Conservation (phyloP, 2,329 filamentous ascomycete genomes). For the Akanthomyces dipterigenus region DNA sequence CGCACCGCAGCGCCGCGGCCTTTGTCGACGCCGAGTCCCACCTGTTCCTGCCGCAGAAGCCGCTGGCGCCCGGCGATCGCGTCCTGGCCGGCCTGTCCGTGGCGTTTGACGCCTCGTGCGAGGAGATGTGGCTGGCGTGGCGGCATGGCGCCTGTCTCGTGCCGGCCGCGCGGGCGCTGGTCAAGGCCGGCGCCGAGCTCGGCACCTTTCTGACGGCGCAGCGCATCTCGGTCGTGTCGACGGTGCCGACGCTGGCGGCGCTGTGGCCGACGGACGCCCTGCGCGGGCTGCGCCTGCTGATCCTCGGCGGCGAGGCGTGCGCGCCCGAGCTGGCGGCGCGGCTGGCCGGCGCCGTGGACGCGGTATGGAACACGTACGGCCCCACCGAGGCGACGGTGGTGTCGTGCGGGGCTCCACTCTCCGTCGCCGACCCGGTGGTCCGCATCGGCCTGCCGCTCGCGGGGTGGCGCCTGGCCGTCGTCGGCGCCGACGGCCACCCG, state of each 20-base stretch:
- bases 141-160: slow-evolving; percentile 18
- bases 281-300: slow-evolving; percentile 16
- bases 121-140: slow-evolving; percentile 21
- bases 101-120: slow-evolving; percentile 19
- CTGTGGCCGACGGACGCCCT: slow-evolving; percentile 19
- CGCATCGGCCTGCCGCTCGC: slow-evolving; percentile 18
- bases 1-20: slow-evolving; percentile 19
- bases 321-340: slow-evolving; percentile 16
- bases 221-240: slow-evolving; percentile 18
- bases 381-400: slow-evolving; percentile 21
- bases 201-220: slow-evolving; percentile 16
- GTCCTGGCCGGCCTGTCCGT: slow-evolving; percentile 19
- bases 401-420: slow-evolving; percentile 17
- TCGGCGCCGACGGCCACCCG: slow-evolving; percentile 36
- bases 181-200: slow-evolving; percentile 18
- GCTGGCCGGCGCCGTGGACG: slow-evolving; percentile 15
- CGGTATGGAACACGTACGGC: slow-evolving; percentile 21
- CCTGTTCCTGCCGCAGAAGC: slow-evolving; percentile 16
- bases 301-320: slow-evolving; percentile 20
- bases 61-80: slow-evolving; percentile 18
- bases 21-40: slow-evolving; percentile 20
- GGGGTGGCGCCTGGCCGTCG: slow-evolving; percentile 19
- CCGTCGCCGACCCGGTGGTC: slow-evolving; percentile 14
- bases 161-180: slow-evolving; percentile 16
- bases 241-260: slow-evolving; percentile 18